Conservation (phyloP, 805 yeast species). For the Yarrowia divulgata region DNA sequence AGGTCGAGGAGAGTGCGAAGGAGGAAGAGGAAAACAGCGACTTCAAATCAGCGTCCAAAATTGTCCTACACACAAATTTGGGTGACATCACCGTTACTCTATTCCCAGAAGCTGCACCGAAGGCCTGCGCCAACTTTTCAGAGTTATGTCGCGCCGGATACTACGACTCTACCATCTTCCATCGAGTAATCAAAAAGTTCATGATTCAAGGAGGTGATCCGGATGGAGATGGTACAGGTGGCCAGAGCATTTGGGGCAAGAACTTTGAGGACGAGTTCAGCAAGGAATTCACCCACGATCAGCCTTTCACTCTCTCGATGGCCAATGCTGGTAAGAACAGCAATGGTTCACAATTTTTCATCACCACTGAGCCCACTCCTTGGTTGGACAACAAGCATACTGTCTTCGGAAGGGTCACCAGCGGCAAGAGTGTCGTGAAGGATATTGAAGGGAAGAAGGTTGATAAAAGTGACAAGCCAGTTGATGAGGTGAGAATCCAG, state of each 20-base stretch:
- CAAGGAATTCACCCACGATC: constrained; percentile 57
- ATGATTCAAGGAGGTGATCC: constrained; percentile 73
- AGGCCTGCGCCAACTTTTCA: constrained; percentile 55
- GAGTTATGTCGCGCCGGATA: constrained; percentile 52
- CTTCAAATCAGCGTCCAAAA: constrained; percentile 41
- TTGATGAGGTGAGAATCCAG: constrained; percentile 49
- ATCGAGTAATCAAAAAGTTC: constrained; percentile 57
- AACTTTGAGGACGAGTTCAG: constrained; percentile 58
- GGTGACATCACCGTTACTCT: constrained; percentile 56
- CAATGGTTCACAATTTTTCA: constrained; percentile 67
- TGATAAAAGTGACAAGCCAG: constrained; percentile 58
- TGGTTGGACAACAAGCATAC: constrained; percentile 67
- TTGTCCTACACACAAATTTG: constrained; percentile 52
- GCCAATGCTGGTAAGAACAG: constrained; percentile 67
- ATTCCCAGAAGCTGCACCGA: constrained; percentile 52
- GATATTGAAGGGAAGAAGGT: constrained; percentile 57
- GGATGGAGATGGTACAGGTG: constrained; percentile 54
- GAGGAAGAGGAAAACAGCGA: constrained; percentile 43
- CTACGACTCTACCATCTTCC: constrained; percentile 53
- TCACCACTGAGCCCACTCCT: constrained; percentile 61
- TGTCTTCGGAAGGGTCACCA: constrained; percentile 61
- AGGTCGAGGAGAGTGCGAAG: constrained; percentile 9
- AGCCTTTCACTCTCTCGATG: constrained; percentile 65
- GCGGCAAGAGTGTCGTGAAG: constrained; percentile 60
- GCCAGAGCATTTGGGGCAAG: constrained; percentile 52